A percentile compares a stretch with the other conserved stretches of the same genome.
phyloP scores from a whole-genome alignment of 805 yeast genomes.

The Candida mattraensis region DNA sequence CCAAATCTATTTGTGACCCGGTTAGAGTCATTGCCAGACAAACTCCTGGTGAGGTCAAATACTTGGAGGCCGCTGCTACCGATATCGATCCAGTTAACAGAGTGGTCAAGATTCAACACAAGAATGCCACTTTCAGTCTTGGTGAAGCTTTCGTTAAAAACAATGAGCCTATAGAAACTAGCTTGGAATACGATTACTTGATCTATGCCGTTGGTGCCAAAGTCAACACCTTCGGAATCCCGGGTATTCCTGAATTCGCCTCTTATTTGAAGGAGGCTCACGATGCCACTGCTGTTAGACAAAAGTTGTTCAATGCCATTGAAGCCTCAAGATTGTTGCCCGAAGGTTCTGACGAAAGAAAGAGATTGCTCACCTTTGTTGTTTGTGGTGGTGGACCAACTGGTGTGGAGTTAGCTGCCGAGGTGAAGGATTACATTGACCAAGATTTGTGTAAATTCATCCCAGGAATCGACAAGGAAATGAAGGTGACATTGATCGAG shows the following conservation, averaged over 20 bases:
- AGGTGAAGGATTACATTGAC: conserved; percentile 88
- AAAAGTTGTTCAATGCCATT: conserved; percentile 77
- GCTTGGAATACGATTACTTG: conserved; percentile 70
- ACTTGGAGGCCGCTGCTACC: conserved; percentile 88
- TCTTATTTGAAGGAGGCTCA: conserved; percentile 85
- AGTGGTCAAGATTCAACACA: conserved; percentile 58
- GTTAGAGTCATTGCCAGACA: conserved; percentile 78
- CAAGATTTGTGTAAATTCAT: conserved; percentile 87
- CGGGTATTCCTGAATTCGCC: conserved; percentile 87
- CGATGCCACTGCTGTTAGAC: conserved; percentile 81
- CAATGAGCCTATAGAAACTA: conserved; percentile 43
- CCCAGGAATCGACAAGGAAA: conserved; percentile 78
- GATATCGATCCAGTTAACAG: conserved; percentile 74
- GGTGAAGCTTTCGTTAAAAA: conserved; percentile 50
- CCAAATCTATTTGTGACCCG: conserved; percentile 90
- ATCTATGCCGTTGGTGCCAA: conserved; percentile 93
- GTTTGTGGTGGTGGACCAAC: conserved; percentile 99
- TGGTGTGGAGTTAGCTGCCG: conserved; percentile 96
- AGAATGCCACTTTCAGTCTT: conserved; percentile 48
- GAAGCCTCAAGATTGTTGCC: conserved; percentile 84
- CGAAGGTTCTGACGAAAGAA: conserved; percentile 68
- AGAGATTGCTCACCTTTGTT: conserved; percentile 78
- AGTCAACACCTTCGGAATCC: conserved; percentile 90
- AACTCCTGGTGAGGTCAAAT: conserved; percentile 69
- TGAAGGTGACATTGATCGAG: conserved; percentile 80